phyloP scores from a whole-genome alignment of 768 basidiomycete species.

The Mycena amicta region DNA sequence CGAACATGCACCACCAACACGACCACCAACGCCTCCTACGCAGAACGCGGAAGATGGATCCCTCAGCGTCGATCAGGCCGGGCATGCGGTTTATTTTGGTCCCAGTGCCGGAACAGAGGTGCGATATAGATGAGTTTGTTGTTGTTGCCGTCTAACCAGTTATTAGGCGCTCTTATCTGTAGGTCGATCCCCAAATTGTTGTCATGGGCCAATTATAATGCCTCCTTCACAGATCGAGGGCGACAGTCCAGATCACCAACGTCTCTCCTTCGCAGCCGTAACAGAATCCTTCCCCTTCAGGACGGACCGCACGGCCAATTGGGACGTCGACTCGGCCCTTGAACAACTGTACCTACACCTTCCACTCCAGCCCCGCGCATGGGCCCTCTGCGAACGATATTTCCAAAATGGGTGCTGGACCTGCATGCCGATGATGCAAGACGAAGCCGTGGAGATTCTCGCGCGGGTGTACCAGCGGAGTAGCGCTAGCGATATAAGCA shows the following conservation, averaged over 20 bases:
- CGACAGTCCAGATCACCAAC: not conserved
- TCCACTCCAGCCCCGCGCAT: conserved; percentile 40
- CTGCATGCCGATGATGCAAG: conserved; percentile 46
- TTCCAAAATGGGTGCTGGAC: conserved; percentile 45
- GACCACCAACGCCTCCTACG: conserved; percentile 15
- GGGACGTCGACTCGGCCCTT: conserved; percentile 24
- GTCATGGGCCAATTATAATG: no score
- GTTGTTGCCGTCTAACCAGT: no score
- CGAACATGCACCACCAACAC: not conserved
- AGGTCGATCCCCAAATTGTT: no score
- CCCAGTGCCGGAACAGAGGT: conserved; percentile 53
- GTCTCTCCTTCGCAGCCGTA: conserved; percentile 7
- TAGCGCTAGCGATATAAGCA: not conserved
- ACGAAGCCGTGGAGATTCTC: conserved; percentile 45
- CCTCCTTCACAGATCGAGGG: conserved; percentile 11
- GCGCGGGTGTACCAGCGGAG: conserved; percentile 4
- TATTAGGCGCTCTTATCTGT: conserved; percentile 15
- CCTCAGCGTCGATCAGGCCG: conserved; percentile 43
- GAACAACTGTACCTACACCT: conserved; percentile 30
- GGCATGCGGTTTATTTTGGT: conserved; percentile 53
- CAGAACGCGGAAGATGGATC: conserved; percentile 44
- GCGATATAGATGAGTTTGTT: no score
- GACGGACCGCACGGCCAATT: conserved; percentile 16
- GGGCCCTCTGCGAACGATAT: conserved; percentile 46
- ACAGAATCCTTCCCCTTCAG: conserved; percentile 32